Base-by-base conservation (phyloP, 768 basidiomycete genomes). In the Hysterangium stoloniferum region DNA sequence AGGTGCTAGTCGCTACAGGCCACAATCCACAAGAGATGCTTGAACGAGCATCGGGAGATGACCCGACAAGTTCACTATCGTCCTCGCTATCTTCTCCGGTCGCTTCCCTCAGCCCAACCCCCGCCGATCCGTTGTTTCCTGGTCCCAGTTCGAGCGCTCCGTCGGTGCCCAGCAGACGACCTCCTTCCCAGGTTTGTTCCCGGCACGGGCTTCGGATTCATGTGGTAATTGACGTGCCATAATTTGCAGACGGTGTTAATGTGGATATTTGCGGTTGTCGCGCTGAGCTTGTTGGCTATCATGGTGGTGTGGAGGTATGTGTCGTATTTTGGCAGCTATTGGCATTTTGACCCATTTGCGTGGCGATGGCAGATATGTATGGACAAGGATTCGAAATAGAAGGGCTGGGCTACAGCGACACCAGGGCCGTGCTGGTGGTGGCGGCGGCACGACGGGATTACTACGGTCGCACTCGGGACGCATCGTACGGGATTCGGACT, bases 181-280 rank as follows among this genome's bases (percentile, higher is more conserved):
- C 20, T 38, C 20, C 38, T 27, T 48, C 47, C 38, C 47, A 48
- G 35, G 47, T 48, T n/a, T 1, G 47, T 32, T 6, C 2, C 4
- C 33, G 27, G 2, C 9, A n/a, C 45, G 6, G 27, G 22, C 17
- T 9, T 32, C 33, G 28, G 6, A 15, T 31, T n/a, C 32, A 12
- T 12, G 27, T 15, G 29, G 12, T 11, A 27, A 32, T 29, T 47
- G 22, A 29, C 12, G 4, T 9, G 19, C 45, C 9, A 8, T 33
- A 3, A 4, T 43, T 13, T 24, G 45, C 29, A 47, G 47, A 48
- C 9, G 4, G 47, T 48, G 11, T 17, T 48, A 8, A 34, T 33
- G 35, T 48, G 47, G 47, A 37, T 48, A 13, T 48, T 48, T 48
- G 47, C 33, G 7, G 47, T 48, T 3, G 38, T 48, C 15, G 47